A percentile compares a stretch with the other conserved stretches of the same genome.
Conservation (phyloP, 2,329 filamentous ascomycete species). For the Daldinia sp. region DNA sequence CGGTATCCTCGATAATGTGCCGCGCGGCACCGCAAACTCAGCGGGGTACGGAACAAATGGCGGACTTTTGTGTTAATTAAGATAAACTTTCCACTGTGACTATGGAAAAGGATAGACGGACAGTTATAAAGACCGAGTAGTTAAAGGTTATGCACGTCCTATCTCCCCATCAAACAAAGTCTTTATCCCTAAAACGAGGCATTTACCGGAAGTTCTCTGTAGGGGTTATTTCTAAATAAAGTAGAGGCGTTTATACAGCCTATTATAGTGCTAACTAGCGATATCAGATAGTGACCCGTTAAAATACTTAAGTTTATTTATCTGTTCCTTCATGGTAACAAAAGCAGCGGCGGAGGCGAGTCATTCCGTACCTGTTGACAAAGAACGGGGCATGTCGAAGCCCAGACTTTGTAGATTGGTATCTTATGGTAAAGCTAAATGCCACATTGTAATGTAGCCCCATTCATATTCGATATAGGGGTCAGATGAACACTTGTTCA, state of each 20-base stretch:
- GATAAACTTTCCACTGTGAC: neutral
- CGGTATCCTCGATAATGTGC: slow-evolving; percentile 8
- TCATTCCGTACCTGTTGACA: neutral
- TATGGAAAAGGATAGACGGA: neutral
- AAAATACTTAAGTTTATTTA: neutral
- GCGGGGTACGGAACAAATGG: slow-evolving; percentile 1
- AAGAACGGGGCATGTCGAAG: neutral
- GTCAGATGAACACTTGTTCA: neutral
- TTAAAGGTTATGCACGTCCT: neutral
- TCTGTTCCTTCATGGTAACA: neutral
- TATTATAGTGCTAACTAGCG: neutral
- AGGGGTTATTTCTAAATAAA: neutral
- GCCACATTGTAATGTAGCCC: neutral
- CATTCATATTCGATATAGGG: neutral
- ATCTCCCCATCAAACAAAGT: neutral
- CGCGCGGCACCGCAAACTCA: slow-evolving; percentile 2
- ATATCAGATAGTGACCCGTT: neutral
- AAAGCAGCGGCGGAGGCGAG: no score
- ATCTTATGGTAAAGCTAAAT: neutral
- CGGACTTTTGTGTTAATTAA: neutral
- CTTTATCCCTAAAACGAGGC: neutral
- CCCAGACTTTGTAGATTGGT: neutral
- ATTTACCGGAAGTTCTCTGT: neutral
- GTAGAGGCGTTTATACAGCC: neutral
- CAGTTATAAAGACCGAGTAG: neutral